Evolutionary conservation across 768 basidiomycete genomes (phyloP).

Genomic region (Tylopilus felleus): DNA sequence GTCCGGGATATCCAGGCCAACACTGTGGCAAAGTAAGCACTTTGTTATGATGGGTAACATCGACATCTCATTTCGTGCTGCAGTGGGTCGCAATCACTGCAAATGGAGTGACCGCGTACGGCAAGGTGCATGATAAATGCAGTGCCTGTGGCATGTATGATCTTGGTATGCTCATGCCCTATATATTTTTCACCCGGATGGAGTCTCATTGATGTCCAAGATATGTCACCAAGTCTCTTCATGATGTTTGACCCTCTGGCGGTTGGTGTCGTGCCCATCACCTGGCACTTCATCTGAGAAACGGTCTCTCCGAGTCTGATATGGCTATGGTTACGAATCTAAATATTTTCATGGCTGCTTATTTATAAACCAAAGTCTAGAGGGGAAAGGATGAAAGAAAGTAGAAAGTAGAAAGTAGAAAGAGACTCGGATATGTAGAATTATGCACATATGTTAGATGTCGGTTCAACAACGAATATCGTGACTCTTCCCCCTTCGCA

Average conservation of each 20-base stretch:
- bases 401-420: too few relatives aligned
- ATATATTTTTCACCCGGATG: not conserved
- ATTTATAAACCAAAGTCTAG: too few relatives aligned
- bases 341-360: too few relatives aligned
- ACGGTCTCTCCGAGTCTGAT: slow-evolving; percentile 36
- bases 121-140: slow-evolving; percentile 56
- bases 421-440: too few relatives aligned
- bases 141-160: slow-evolving; percentile 45
- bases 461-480: too few relatives aligned
- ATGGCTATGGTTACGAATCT: too few relatives aligned
- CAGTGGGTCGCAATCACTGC: slow-evolving; percentile 55
- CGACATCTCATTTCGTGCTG: slow-evolving; percentile 4
- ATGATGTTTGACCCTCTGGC: slow-evolving; percentile 43
- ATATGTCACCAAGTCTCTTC: slow-evolving; percentile 65
- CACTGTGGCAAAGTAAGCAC: slow-evolving; percentile 58
- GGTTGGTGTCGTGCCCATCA: slow-evolving; percentile 46
- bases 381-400: too few relatives aligned
- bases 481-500: too few relatives aligned
- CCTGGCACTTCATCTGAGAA: slow-evolving; percentile 55
- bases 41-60: not conserved
- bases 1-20: slow-evolving; percentile 32
- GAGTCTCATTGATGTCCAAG: slow-evolving; percentile 33
- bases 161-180: slow-evolving; percentile 45
- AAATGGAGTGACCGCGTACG: slow-evolving; percentile 49
- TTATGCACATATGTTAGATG: too few relatives aligned